These are phyloP conservation scores for Extremus antarcticus DNA, from an alignment of 495 filamentous ascomycete genomes.

Conservation along the genomic window DNA sequence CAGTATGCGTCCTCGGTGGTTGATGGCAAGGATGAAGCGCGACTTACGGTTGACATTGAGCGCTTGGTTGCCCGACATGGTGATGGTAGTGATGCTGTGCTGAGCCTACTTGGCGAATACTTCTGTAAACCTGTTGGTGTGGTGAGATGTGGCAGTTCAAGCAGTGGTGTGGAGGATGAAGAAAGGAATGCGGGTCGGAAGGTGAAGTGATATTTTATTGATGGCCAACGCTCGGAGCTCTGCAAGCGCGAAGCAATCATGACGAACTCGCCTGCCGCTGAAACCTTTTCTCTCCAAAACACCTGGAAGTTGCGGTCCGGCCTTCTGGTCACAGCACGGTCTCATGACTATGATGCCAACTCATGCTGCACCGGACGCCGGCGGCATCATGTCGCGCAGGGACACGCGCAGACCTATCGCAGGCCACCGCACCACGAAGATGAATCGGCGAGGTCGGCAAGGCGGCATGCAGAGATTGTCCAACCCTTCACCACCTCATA, in stretches of 20 bases:
- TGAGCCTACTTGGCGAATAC: background rate
- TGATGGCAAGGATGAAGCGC: constrained; percentile 4
- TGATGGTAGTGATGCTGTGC: background rate
- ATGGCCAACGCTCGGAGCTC: no score
- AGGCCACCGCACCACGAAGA: background rate
- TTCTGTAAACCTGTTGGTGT: background rate
- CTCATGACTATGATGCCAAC: background rate
- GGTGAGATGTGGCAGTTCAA: background rate
- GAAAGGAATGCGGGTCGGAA: background rate
- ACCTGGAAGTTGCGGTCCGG: no score
- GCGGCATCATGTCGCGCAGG: background rate
- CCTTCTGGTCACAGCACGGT: no score
- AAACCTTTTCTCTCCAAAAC: no score
- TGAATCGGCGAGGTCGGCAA: background rate
- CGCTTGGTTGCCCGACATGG: constrained; percentile 35
- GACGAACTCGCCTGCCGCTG: no score
- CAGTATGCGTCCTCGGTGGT: background rate
- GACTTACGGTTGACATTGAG: constrained; percentile 38
- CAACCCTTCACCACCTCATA: background rate
- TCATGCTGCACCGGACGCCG: background rate
- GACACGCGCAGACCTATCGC: background rate
- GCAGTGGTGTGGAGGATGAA: background rate
- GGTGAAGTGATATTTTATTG: no score
- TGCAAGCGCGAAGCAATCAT: no score
- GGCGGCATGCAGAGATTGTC: background rate